Conservation (phyloP, 1,284 basidiomycete species). For the Gomphus sp. region DNA sequence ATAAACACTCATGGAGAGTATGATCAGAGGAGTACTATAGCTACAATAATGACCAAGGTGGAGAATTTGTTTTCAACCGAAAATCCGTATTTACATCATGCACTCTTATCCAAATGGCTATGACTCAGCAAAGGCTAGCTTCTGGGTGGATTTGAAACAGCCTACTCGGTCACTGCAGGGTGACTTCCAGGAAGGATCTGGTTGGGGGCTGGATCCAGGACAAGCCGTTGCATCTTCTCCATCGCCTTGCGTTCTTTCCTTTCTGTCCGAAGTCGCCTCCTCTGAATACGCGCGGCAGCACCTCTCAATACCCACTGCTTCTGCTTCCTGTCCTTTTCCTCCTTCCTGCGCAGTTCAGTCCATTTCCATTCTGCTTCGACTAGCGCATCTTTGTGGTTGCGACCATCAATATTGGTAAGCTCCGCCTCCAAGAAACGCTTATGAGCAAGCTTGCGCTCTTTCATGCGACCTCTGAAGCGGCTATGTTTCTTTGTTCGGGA, state of each 20-base stretch:
- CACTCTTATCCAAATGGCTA: not conserved
- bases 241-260: slow-evolving; percentile 14
- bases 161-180: not conserved
- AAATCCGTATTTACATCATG: not conserved
- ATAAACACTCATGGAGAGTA: not conserved
- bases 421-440: slow-evolving; percentile 47
- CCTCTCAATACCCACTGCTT: slow-evolving; percentile 30
- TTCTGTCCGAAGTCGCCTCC: slow-evolving; percentile 31
- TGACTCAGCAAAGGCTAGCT: not conserved
- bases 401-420: slow-evolving; percentile 43
- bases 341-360: slow-evolving; percentile 46
- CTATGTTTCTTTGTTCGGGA: slow-evolving; percentile 69
- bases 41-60: too few species aligned
- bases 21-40: not conserved
- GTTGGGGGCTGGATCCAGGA: slow-evolving; percentile 52
- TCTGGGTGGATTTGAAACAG: not conserved
- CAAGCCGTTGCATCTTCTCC: slow-evolving; percentile 44
- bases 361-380: slow-evolving; percentile 69
- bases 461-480: slow-evolving; percentile 43
- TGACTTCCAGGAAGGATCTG: slow-evolving; percentile 46
- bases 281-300: slow-evolving; percentile 26
- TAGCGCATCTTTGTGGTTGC: slow-evolving; percentile 47
- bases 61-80: too few species aligned
- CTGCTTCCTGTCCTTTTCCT: slow-evolving; percentile 51
- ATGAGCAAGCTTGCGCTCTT: slow-evolving; percentile 34